A percentile compares a stretch with the other conserved stretches of the same genome.
phyloP scores from a whole-genome alignment of 129 eudicot genomes.

The Tagetes patula region DNA sequence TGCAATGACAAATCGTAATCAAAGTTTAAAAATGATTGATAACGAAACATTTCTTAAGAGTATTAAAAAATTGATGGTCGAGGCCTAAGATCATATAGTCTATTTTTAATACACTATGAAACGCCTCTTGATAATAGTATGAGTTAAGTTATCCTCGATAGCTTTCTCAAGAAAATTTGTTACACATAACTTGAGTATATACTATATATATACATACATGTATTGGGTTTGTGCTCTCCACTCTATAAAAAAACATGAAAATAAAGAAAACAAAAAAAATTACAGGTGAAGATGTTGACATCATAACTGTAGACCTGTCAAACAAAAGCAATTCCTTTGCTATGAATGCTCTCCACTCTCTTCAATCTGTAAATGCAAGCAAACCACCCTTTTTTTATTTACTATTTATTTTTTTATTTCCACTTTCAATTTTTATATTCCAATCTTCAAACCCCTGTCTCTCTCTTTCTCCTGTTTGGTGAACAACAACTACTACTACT shows the following conservation, averaged over 20 bases:
- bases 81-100: too few species aligned
- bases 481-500: slow-evolving; percentile 20
- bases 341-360: slow-evolving; percentile 28
- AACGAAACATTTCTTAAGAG: too few species aligned
- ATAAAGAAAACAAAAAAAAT: slow-evolving; percentile 8
- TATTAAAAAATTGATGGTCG: too few species aligned
- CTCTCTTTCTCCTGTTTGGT: slow-evolving; percentile 36
- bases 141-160: too few species aligned
- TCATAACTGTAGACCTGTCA: slow-evolving; percentile 36
- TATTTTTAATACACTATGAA: too few species aligned
- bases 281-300: slow-evolving; percentile 52
- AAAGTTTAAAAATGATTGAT: too few species aligned
- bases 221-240: neutral
- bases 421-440: slow-evolving; percentile 14
- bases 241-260: neutral
- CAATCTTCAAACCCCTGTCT: slow-evolving; percentile 13
- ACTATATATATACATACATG: neutral
- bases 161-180: too few species aligned
- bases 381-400: slow-evolving; percentile 25
- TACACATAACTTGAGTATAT: too few species aligned
- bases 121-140: too few species aligned
- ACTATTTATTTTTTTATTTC: slow-evolving; percentile 30
- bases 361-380: slow-evolving; percentile 52
- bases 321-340: slow-evolving; percentile 32
- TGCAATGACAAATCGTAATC: too few species aligned